Evolutionary conservation across 1,139 yeast genomes (phyloP), one percentile per base, ranked within the genome.

Genomic region (Geotrichum klebahnii): DNA sequence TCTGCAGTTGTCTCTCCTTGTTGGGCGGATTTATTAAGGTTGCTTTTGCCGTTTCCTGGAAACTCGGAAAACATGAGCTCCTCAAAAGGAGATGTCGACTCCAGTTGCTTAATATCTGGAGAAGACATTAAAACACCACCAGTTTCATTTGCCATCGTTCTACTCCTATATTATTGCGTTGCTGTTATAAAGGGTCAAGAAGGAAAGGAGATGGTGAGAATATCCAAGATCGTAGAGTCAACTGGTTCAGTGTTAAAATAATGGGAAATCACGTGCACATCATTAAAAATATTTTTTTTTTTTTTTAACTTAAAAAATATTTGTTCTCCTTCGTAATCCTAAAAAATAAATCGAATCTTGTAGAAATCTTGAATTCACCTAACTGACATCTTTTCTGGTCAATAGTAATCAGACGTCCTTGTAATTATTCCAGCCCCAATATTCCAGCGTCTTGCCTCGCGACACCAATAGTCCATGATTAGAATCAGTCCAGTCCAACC

Each of bases 1-100:
- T 8, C 24, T 6, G 22, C 10, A 26, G 31, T 8, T 28, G 48
- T 17, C n/a, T n/a, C n/a, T n/a, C n/a, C n/a, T 37, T 19, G 22
- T 10, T 14, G 20, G 9, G 16, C 22, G 28, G 20, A 6, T 8
- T 3, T n/a, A n/a, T n/a, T n/a, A n/a, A n/a, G n/a, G n/a, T n/a
- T n/a, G n/a, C n/a, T 26, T 19, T 33, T 23, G 28, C 33, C 2
- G 29, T 12, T 16, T 26, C 23, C 31, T 5, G 50, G 46, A n/a
- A 40, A 40, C 16, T 46, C 46, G 14, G 40, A 14, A n/a, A 46
- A 41, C 50, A 46, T 41, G 22, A 46, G 46, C 19, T 34, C 29
- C 23, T 41, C 46, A 28, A 40, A 41, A 10, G 29, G 44, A 14
- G 29, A 20, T 9, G 31, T 3, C 14, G 22, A 28, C 8, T 37